Evolutionary conservation across 495 filamentous ascomycete genomes (phyloP).

Genomic region (Sordaria brevicollis): DNA sequence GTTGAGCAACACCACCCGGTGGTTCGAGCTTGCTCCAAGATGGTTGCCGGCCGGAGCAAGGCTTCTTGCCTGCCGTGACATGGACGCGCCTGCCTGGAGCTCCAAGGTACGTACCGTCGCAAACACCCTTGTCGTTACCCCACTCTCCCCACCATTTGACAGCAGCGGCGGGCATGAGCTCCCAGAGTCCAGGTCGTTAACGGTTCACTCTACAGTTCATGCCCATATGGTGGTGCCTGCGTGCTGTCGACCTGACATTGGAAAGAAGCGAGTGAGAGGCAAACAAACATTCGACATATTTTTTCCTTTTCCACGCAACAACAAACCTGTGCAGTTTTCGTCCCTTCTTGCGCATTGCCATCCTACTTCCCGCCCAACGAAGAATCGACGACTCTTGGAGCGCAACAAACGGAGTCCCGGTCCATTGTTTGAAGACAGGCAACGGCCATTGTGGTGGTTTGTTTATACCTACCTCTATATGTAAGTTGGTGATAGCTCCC

Average conservation of each 20-base stretch:
- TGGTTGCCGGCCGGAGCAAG: neutral
- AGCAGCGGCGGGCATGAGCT: neutral
- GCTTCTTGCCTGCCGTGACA: neutral
- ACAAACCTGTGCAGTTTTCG: too few species aligned
- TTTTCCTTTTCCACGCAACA: too few species aligned
- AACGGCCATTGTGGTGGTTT: neutral
- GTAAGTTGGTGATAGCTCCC: neutral
- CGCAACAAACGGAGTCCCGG: neutral
- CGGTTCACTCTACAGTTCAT: neutral
- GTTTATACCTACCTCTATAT: too few species aligned
- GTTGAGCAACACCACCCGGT: neutral
- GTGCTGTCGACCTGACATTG: neutral
- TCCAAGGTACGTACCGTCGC: neutral
- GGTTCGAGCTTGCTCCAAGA: neutral
- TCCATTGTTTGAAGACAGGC: neutral
- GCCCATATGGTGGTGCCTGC: neutral
- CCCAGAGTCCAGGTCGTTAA: too few species aligned
- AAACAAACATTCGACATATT: neutral
- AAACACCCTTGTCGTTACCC: neutral
- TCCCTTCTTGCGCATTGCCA: neutral
- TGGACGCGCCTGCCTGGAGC: neutral
- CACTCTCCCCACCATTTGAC: neutral
- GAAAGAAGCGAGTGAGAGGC: too few species aligned
- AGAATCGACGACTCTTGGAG: neutral
- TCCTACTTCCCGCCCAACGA: neutral